phyloP scores from a whole-genome alignment of 225 moss, liverwort and hornwort species.

The Sphagnum tenellum region DNA sequence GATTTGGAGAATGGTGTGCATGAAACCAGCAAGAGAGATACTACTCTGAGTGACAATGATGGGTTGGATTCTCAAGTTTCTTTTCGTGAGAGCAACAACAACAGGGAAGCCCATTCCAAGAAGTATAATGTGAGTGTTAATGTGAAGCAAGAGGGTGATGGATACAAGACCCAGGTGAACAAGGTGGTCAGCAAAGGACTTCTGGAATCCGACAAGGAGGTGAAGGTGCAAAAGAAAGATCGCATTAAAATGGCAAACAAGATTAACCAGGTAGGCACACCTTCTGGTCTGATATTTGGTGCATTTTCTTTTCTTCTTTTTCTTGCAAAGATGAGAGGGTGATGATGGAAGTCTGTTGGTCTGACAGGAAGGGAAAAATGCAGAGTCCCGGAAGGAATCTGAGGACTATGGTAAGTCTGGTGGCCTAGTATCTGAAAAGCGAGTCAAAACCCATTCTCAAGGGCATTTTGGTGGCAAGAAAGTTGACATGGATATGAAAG shows the following conservation, averaged over 20 bases:
- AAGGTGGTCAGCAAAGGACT: slow-evolving; percentile 16
- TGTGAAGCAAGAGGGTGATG: slow-evolving; percentile 19
- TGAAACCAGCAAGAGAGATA: slow-evolving; percentile 17
- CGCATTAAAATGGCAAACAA: slow-evolving; percentile 15
- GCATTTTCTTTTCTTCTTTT: not conserved
- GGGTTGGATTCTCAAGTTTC: slow-evolving; percentile 1
- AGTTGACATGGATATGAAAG: slow-evolving; percentile 16
- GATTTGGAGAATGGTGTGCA: slow-evolving; percentile 16
- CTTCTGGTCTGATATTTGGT: not conserved
- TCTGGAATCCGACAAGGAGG: slow-evolving; percentile 20
- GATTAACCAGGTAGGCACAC: slow-evolving; percentile 26
- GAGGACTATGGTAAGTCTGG: slow-evolving; percentile 22
- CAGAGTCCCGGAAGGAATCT: slow-evolving; percentile 11
- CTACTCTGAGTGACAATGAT: slow-evolving; percentile 9
- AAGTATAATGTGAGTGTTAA: slow-evolving; percentile 14
- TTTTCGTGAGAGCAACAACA: slow-evolving; percentile 22
- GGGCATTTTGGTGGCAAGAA: slow-evolving; percentile 15
- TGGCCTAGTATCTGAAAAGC: slow-evolving; percentile 16
- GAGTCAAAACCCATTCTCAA: slow-evolving; percentile 8
- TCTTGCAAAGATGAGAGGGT: too few relatives aligned
- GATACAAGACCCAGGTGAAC: slow-evolving; percentile 18
- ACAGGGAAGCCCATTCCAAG: slow-evolving; percentile 13
- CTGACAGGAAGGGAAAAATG: slow-evolving; percentile 31
- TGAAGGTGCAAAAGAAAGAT: slow-evolving; percentile 22
- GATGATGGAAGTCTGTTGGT: too few relatives aligned